Evolutionary conservation across 805 yeast genomes (phyloP).

Genomic region (Torulaspora gathmanii): DNA sequence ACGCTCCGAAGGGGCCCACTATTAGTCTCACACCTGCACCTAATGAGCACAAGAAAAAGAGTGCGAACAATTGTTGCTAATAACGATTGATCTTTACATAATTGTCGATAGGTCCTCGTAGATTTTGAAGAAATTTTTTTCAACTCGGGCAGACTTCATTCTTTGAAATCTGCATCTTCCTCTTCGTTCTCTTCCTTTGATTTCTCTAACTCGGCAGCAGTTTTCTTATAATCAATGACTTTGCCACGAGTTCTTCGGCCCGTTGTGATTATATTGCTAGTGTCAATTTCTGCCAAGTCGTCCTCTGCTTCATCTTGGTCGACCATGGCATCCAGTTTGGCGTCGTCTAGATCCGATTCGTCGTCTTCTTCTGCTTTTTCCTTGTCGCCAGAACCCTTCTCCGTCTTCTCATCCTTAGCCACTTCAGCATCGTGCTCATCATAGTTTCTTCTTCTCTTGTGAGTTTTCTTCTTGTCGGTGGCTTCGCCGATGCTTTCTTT

Average conservation of each 20-base stretch:
- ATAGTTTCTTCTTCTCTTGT: conserved; percentile 44
- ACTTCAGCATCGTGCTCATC: conserved; percentile 59
- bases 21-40: conserved; percentile 92
- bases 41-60: conserved; percentile 61
- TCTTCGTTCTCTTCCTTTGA: conserved; percentile 45
- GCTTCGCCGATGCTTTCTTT: conserved; percentile 5
- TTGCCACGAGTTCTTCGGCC: conserved; percentile 91
- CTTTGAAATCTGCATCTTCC: conserved; percentile 28
- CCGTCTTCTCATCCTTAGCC: conserved; percentile 48
- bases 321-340: conserved; percentile 42
- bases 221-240: conserved; percentile 77
- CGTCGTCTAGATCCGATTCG: conserved; percentile 50
- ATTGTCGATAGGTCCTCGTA: background rate
- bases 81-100: conserved; percentile 1
- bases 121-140: background rate
- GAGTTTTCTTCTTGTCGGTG: conserved; percentile 19
- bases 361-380: conserved; percentile 37
- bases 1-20: conserved; percentile 82
- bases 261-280: conserved; percentile 73
- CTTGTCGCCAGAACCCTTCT: conserved; percentile 33
- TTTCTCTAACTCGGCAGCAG: conserved; percentile 62
- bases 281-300: conserved; percentile 73
- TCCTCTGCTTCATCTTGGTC: conserved; percentile 69
- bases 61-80: conserved; percentile 62
- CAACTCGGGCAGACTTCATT: conserved; percentile 3